A percentile compares a stretch with the other conserved stretches of the same genome.
These are phyloP conservation scores for Lactarius hatsudake DNA, from an alignment of 768 basidiomycete species.

Conservation along the genomic window DNA sequence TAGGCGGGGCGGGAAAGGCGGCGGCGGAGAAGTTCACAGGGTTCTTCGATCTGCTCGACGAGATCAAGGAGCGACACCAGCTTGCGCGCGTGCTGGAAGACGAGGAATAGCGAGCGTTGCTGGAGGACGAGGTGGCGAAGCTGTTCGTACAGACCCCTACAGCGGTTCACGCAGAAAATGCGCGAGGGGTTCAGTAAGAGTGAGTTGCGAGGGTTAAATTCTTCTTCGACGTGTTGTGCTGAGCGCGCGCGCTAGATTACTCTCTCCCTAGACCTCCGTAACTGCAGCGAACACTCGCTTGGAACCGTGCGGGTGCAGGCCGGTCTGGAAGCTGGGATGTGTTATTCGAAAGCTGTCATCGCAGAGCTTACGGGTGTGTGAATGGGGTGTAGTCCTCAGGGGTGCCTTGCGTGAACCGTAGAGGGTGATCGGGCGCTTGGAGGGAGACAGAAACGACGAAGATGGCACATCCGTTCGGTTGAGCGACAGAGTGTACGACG, in stretches of 20 bases:
- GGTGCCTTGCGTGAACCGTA: too few species aligned
- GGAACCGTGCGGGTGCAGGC: too few species aligned
- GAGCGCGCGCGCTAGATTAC: background rate
- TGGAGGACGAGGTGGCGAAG: conserved; percentile 73
- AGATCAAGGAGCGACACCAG: conserved; percentile 72
- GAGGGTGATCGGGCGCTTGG: too few species aligned
- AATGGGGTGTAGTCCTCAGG: too few species aligned
- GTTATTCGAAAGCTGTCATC: too few species aligned
- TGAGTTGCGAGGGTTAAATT: conserved; percentile 35
- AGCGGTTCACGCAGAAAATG: conserved; percentile 71
- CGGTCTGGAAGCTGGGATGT: too few species aligned
- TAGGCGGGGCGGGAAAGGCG: conserved; percentile 40
- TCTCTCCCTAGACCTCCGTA: conserved; percentile 48
- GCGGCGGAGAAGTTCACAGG: conserved; percentile 75
- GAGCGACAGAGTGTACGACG: too few species aligned
- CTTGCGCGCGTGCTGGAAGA: conserved; percentile 68
- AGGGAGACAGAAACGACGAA: too few species aligned
- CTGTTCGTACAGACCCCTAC: conserved; percentile 69
- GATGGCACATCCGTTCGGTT: too few species aligned
- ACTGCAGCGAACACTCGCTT: too few species aligned
- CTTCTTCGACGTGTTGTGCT: background rate
- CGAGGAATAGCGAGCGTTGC: conserved; percentile 49
- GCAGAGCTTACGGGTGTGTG: too few species aligned
- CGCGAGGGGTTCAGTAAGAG: conserved; percentile 83
- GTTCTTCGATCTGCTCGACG: conserved; percentile 79